Base-by-base conservation (phyloP, 495 filamentous ascomycete species). In the Sordaria brevicollis region DNA sequence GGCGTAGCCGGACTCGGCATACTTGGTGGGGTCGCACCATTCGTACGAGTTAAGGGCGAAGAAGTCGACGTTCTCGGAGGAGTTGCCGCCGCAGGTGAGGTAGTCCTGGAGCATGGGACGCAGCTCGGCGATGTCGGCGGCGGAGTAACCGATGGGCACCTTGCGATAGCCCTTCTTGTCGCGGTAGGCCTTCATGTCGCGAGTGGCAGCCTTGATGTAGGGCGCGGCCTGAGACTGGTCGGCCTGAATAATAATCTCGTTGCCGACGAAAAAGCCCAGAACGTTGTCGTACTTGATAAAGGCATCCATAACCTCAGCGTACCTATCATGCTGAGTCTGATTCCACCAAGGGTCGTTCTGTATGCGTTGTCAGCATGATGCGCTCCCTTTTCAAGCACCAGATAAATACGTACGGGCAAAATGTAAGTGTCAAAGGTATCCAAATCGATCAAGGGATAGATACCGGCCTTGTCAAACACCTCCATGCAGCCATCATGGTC, bases 21-120 rank as follows among this genome's bases (percentile, higher is more conserved):
- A 93, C 36, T 81, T 82, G 17, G 83, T 80, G n/a, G 87, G 82
- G 68, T 89, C 85, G 73, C 93, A 97, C 93, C 93, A 97, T 76
- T 92, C 89, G 74, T 97, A 97, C 41, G 92, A 91, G 74, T 97
- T 96, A 38, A 97, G 82, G 15, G 87, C 85, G 78, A 91, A 97
- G 81, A 96, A 94, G 76, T 97, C 93, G 70, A 94, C 81, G 11
- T 86, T 86, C 72, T 94, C 91, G 7, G 87, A 86, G 29, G 82
- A 34, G 74, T 94, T 88, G 66, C 79, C 80, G 62, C 88, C 88
- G 78, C 93, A 97, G 11, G 91, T 90, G 36, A 97, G 81, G 78
- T 97, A 97, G 76, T 97, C 89, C 79, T 97, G 93, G 2, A 97
- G 83, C 88, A 90, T 92, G 37, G 93, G 93, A 21, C 93, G 89